Percentiles rank a stretch among this genome's conserved stretches.
Evolutionary conservation across 257 asterid species (phyloP).

Genomic region (Solanum chilense): DNA sequence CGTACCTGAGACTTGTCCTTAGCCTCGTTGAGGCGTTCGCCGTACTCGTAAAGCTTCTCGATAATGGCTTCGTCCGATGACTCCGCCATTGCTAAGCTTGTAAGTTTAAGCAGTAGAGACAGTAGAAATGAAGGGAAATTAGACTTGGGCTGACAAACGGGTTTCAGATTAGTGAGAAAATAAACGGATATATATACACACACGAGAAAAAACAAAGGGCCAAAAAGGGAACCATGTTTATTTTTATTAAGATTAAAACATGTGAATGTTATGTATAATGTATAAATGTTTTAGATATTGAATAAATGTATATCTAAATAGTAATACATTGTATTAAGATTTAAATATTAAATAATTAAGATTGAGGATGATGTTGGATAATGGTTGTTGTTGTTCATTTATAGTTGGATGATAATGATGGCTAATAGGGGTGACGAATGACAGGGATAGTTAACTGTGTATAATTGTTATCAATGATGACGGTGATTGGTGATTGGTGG

Average conservation of each 20-base stretch:
- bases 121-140: not conserved
- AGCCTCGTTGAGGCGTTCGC: conserved; percentile 69
- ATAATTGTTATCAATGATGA: not conserved
- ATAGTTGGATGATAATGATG: not conserved
- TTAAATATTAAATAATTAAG: too few species aligned
- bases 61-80: conserved; percentile 46
- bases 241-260: too few species aligned
- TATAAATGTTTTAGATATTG: too few species aligned
- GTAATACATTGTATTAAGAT: too few species aligned
- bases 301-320: too few species aligned
- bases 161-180: not conserved
- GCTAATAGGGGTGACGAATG: not conserved
- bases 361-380: too few species aligned
- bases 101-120: not conserved
- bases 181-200: not conserved
- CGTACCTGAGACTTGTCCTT: conserved; percentile 85
- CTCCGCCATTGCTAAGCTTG: conserved; percentile 25
- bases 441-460: not conserved
- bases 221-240: too few species aligned
- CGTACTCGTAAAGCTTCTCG: conserved; percentile 83
- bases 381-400: too few species aligned
- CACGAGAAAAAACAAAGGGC: too few species aligned
- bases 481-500: not conserved
- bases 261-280: too few species aligned
- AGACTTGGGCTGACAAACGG: not conserved